These are phyloP conservation scores for Colletotrichum gigasporum DNA, from an alignment of 2,329 filamentous ascomycete species.

Conservation along the genomic window DNA sequence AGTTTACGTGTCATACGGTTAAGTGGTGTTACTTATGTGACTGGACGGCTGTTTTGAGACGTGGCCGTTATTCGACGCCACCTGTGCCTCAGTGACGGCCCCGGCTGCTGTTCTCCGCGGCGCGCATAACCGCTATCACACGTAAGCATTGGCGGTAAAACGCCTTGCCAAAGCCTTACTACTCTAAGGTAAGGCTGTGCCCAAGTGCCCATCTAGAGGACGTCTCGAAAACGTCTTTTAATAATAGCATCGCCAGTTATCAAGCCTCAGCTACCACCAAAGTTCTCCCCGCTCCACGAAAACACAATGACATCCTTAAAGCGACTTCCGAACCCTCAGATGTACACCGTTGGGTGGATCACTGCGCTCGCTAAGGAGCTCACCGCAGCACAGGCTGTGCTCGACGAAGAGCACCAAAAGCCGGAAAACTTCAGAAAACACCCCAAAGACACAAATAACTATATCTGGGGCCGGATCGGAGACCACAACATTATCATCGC, in stretches of 20 bases:
- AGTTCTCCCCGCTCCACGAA: not conserved
- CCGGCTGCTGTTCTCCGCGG: not conserved
- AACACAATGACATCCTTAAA: not conserved
- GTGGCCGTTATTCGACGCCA: too few species aligned
- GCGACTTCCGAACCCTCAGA: not conserved
- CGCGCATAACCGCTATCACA: not conserved
- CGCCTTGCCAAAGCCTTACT: not conserved
- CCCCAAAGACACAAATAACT: not conserved
- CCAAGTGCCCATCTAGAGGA: not conserved
- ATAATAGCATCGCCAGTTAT: not conserved
- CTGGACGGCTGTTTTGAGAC: too few species aligned
- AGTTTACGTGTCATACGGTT: not conserved
- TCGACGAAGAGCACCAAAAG: not conserved
- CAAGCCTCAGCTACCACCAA: not conserved
- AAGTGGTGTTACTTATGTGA: not conserved
- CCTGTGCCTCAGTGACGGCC: too few species aligned
- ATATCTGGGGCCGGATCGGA: conserved; percentile 26
- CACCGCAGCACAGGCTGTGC: not conserved
- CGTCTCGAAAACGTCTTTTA: not conserved
- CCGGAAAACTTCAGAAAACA: not conserved
- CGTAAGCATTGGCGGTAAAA: not conserved
- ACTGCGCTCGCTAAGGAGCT: not conserved
- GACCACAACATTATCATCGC: conserved; percentile 35
- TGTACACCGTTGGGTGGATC: not conserved
- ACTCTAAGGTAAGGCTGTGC: not conserved